phyloP scores from a whole-genome alignment of 148 eudicot genomes.

The Silene conica region DNA sequence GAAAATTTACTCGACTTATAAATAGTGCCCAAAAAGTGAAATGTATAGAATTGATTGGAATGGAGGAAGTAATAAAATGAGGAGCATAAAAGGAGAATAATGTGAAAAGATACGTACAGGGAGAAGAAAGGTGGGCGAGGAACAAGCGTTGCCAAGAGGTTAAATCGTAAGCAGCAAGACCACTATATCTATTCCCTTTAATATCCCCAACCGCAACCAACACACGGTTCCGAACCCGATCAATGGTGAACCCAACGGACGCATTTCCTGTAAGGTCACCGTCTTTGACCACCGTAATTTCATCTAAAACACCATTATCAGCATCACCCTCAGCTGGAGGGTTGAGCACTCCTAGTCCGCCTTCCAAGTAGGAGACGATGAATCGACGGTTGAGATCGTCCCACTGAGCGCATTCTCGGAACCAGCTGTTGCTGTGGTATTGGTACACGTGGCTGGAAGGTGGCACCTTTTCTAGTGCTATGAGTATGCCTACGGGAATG shows the following conservation, averaged over 20 bases:
- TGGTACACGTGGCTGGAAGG: slow-evolving; percentile 53
- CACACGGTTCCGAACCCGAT: slow-evolving; percentile 56
- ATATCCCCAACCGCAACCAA: slow-evolving; percentile 59
- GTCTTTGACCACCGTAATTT: slow-evolving; percentile 49
- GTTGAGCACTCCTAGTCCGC: slow-evolving; percentile 59
- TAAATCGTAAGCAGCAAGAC: slow-evolving; percentile 79
- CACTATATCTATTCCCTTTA: slow-evolving; percentile 56
- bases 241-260: slow-evolving; percentile 54
- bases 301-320: slow-evolving; percentile 27
- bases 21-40: no score
- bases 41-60: no score
- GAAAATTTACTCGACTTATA: no score
- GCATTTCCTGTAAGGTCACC: slow-evolving; percentile 56
- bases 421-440: slow-evolving; percentile 65
- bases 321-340: slow-evolving; percentile 20
- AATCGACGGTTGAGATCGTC: slow-evolving; percentile 66
- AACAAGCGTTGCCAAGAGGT: slow-evolving; percentile 61
- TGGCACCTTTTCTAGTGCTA: slow-evolving; percentile 50
- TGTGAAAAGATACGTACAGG: slow-evolving; percentile 45
- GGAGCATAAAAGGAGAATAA: no score
- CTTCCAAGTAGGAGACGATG: slow-evolving; percentile 65
- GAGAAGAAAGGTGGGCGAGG: slow-evolving; percentile 55
- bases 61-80: no score
- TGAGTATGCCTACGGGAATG: slow-evolving; percentile 56
- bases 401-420: slow-evolving; percentile 70